Percentiles rank a stretch among this genome's conserved stretches.
Conservation (phyloP, 495 filamentous ascomycete genomes). For the Talaromyces stipitatus region DNA sequence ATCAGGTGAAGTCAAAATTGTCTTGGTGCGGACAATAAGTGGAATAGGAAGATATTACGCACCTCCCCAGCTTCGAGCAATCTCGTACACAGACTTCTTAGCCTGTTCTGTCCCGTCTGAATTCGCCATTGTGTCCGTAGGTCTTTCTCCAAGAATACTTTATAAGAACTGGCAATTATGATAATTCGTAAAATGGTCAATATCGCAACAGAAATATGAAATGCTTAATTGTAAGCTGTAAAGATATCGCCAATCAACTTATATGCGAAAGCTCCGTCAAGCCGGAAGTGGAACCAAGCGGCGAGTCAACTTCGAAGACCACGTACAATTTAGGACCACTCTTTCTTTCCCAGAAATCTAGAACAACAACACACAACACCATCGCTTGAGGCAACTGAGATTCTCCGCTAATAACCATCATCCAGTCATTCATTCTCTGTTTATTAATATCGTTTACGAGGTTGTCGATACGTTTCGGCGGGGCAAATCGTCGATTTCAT, state of each 20-base stretch:
- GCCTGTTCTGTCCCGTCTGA: conserved; percentile 31
- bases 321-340: neutral
- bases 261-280: neutral
- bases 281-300: conserved; percentile 1
- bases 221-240: too few relatives aligned
- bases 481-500: neutral
- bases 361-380: neutral
- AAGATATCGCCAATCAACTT: neutral
- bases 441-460: neutral
- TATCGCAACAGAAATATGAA: neutral
- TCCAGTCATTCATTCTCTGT: neutral
- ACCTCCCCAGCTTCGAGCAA: conserved; percentile 66
- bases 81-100: conserved; percentile 43
- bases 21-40: neutral
- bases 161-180: neutral
- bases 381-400: neutral
- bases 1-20: neutral
- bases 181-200: neutral
- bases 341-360: neutral
- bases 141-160: neutral
- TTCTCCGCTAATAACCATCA: too few relatives aligned
- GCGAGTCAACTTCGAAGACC: neutral
- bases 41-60: conserved; percentile 17
- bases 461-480: neutral
- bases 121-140: conserved; percentile 25